Evolutionary conservation across 1,139 yeast species (phyloP).

Genomic region (Suhomyces guaymorum): DNA sequence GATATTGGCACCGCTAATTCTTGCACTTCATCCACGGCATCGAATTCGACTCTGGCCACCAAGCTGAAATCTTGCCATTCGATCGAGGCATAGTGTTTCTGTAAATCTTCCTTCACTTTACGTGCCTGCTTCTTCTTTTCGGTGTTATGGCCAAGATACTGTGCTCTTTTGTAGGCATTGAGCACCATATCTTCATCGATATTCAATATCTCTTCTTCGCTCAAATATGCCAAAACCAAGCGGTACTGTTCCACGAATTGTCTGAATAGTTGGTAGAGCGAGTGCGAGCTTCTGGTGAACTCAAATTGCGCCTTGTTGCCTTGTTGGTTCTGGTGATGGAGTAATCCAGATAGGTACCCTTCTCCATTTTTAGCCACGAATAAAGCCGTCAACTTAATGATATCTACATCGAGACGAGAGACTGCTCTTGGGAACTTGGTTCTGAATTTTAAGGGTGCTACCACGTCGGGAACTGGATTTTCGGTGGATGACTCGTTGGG

Average conservation of each 20-base stretch:
- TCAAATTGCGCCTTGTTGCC: conserved; percentile 60
- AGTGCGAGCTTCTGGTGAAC: conserved; percentile 62
- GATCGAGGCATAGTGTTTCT: conserved; percentile 65
- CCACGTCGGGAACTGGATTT: conserved; percentile 20
- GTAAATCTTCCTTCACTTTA: conserved; percentile 35
- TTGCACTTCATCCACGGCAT: conserved; percentile 61
- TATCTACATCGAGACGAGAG: conserved; percentile 63
- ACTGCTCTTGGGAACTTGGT: conserved; percentile 51
- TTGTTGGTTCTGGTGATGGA: conserved; percentile 36
- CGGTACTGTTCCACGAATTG: conserved; percentile 59
- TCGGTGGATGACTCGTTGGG: neutral
- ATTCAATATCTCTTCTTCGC: conserved; percentile 5
- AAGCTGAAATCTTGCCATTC: conserved; percentile 87
- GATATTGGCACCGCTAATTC: conserved; percentile 63
- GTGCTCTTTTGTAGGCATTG: conserved; percentile 59
- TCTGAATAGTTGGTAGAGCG: conserved; percentile 56
- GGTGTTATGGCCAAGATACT: conserved; percentile 43
- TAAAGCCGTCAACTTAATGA: conserved; percentile 72
- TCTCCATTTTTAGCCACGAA: conserved; percentile 61
- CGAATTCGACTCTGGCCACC: conserved; percentile 69
- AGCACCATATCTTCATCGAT: conserved; percentile 35
- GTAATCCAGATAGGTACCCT: conserved; percentile 40
- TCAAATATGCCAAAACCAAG: conserved; percentile 28
- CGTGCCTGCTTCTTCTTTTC: conserved; percentile 28
- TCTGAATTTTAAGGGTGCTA: conserved; percentile 47